A percentile compares a stretch with the other conserved stretches of the same genome.
These are phyloP conservation scores for Candida sanyaensis DNA, from an alignment of 1,139 yeast species.

Conservation along the genomic window DNA sequence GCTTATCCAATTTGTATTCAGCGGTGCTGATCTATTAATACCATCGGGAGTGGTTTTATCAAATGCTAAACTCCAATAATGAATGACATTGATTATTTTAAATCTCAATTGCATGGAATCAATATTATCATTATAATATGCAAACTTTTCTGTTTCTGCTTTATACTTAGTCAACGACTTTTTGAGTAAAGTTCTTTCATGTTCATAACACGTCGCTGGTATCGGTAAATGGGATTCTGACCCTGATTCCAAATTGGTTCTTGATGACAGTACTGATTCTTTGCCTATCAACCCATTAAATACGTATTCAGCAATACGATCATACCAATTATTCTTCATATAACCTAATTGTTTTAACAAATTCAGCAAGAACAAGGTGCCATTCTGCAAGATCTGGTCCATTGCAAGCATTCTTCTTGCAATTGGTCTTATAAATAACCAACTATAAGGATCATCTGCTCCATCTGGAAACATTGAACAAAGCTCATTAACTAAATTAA, in stretches of 20 bases:
- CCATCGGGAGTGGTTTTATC: slow-evolving; percentile 11
- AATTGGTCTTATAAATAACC: background rate
- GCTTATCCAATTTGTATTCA: slow-evolving; percentile 1
- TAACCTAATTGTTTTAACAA: slow-evolving; percentile 21
- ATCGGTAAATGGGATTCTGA: background rate
- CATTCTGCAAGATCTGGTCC: slow-evolving; percentile 7
- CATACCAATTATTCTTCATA: slow-evolving; percentile 29
- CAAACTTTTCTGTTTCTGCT: slow-evolving; percentile 6
- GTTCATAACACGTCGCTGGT: slow-evolving; percentile 31
- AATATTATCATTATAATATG: slow-evolving; percentile 22
- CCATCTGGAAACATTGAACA: slow-evolving; percentile 2
- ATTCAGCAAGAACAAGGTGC: slow-evolving; percentile 11
- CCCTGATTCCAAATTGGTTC: no score
- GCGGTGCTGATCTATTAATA: background rate
- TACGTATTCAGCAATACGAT: slow-evolving; percentile 29
- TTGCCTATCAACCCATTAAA: slow-evolving; percentile 28
- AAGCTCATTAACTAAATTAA: slow-evolving; percentile 19
- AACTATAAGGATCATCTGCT: slow-evolving; percentile 7
- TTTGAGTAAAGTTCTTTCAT: slow-evolving; percentile 26
- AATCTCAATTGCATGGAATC: slow-evolving; percentile 32
- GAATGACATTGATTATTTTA: slow-evolving; percentile 22
- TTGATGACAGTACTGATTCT: background rate
- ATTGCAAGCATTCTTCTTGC: slow-evolving; percentile 4
- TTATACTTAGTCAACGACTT: slow-evolving; percentile 9
- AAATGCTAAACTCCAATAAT: slow-evolving; percentile 23